Evolutionary conservation across 2,329 filamentous ascomycete species (phyloP), one percentile per base, ranked within the genome.

Genomic region (Colletotrichum cereale): DNA sequence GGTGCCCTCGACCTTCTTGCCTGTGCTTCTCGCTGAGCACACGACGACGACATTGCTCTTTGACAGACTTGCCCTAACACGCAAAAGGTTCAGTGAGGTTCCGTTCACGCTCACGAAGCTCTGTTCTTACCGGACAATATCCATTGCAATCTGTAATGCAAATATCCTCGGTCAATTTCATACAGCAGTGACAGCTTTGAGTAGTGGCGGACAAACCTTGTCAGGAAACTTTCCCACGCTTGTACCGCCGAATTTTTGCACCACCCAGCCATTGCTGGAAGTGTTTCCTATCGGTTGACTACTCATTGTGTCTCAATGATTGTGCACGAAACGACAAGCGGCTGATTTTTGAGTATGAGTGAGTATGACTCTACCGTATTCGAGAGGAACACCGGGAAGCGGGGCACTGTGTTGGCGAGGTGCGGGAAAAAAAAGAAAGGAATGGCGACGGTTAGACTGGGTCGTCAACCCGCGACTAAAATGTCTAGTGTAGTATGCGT

Each of bases 231-330:
- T 98, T 77, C 96, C 96, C 62, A 98, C 93, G 79, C 94, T 97
- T 63, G 96, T 99, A 62, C 96, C 96, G 73, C 95, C 95, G 81
- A 97, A 97, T 83, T 98, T 98, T 81, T 97, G 95, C 62, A 98
- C 93, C 38, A 97, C 87, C 95, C 95, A 97, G 75, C 86, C 86
- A 74, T 85, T 84, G 57, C 77, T 76, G 66, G 80, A 77, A 60
- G 79, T 76, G 75, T 84, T 84, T 74, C 73, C 72, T 55, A 73
- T 34, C 56, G 62, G 44, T 65, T 70, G 72, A 47, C 44, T 62
- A 50, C 66, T 66, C 73, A 74, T 74, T 56, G 58, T 55, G 50
- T 40, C 42, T 58, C 47, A 64, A 60, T 72, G 53, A 53, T 38
- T 53, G 40, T 63, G 38, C 50, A 31, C 47, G 52, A 42, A 31